phyloP scores from a whole-genome alignment of 495 filamentous ascomycete species.

The Lepidopterella palustris region DNA sequence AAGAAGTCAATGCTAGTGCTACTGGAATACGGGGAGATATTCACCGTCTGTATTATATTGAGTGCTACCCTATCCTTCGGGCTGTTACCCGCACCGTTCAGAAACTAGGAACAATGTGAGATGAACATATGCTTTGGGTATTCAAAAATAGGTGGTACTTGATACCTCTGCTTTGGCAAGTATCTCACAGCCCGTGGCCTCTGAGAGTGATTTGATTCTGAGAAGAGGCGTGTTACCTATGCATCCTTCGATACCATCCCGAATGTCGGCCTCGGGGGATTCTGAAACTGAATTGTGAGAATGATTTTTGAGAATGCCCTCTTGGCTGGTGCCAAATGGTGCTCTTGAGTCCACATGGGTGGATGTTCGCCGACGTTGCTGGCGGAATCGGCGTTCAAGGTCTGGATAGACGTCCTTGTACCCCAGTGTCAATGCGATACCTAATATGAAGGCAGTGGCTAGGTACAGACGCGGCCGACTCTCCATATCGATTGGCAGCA shows the following conservation, averaged over 20 bases:
- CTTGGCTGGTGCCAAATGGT: not conserved
- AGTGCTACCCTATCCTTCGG: constrained; percentile 94
- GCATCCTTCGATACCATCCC: constrained; percentile 78
- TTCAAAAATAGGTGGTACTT: not conserved
- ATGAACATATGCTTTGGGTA: not conserved
- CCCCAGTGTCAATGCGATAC: constrained; percentile 62
- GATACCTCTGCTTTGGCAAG: constrained; percentile 83
- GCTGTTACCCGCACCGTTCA: constrained; percentile 92
- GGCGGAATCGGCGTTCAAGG: constrained; percentile 55
- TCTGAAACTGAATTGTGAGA: not conserved
- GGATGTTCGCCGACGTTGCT: constrained; percentile 23
- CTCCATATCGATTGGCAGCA: constrained; percentile 7
- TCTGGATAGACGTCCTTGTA: constrained; percentile 71
- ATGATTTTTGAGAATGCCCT: not conserved
- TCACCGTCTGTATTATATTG: constrained; percentile 71
- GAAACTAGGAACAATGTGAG: constrained; percentile 47
- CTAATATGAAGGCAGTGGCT: constrained; percentile 63
- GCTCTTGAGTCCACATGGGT: not conserved
- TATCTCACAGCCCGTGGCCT: constrained; percentile 89
- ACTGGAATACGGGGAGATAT: not conserved
- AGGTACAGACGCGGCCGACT: constrained; percentile 18
- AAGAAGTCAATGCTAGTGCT: not conserved
- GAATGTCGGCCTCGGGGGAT: constrained; percentile 31
- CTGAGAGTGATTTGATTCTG: constrained; percentile 77
- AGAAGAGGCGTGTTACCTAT: constrained; percentile 94